These are phyloP conservation scores for Tympanopsis confertula DNA, from an alignment of 2,329 filamentous ascomycete species.

Conservation along the genomic window DNA sequence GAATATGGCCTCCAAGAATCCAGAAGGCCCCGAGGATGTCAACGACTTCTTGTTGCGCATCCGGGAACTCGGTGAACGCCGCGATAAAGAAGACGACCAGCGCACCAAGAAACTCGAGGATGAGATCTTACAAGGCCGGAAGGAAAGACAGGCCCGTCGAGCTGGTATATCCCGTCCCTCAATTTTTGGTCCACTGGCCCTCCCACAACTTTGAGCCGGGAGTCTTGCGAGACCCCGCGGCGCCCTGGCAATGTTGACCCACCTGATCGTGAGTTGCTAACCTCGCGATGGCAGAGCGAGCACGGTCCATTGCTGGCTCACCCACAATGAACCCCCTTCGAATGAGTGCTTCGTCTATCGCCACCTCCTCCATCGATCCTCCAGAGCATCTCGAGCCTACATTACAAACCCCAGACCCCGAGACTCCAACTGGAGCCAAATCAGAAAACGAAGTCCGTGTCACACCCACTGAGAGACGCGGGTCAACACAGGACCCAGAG, in stretches of 20 bases:
- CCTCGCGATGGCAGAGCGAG: slow-evolving; percentile 67
- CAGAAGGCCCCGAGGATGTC: slow-evolving; percentile 52
- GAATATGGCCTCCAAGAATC: background rate
- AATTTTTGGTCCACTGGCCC: no score
- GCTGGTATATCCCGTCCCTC: background rate
- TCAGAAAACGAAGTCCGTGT: no score
- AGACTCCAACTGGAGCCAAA: background rate
- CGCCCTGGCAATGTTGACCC: no score
- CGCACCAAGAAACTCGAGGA: slow-evolving; percentile 82
- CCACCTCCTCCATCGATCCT: slow-evolving; percentile 29
- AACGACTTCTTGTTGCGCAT: slow-evolving; percentile 89
- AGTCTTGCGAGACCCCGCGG: no score
- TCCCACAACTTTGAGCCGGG: no score
- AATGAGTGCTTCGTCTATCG: slow-evolving; percentile 28
- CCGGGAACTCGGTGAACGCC: slow-evolving; percentile 77
- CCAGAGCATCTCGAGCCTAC: slow-evolving; percentile 14
- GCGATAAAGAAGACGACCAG: slow-evolving; percentile 80
- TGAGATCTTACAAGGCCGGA: slow-evolving; percentile 69
- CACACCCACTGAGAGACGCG: no score
- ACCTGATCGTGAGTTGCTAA: no score
- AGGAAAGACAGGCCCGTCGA: background rate
- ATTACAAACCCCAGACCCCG: background rate
- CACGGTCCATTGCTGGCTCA: slow-evolving; percentile 77
- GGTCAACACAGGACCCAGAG: no score
- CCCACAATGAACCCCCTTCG: slow-evolving; percentile 45